Conservation (phyloP, 352 stramenopile species). For the Blastocystis sp. region DNA sequence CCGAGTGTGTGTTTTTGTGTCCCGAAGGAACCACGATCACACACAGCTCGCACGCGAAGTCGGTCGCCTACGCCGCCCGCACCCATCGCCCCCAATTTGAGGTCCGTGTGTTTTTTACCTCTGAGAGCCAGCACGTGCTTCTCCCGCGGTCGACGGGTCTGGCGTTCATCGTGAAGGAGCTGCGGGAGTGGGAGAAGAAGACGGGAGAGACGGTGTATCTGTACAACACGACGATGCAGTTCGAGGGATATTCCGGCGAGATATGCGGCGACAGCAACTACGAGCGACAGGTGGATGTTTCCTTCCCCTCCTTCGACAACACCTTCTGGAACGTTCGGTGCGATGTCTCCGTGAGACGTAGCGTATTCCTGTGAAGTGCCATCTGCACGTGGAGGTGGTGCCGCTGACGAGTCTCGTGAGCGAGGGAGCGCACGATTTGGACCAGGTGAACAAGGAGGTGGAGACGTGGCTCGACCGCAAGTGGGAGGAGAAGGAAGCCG, state of each 20-base stretch:
- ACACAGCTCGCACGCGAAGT: not conserved
- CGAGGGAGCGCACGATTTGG: not conserved
- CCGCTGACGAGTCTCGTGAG: slow-evolving; percentile 9
- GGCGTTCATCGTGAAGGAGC: slow-evolving; percentile 24
- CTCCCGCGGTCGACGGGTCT: slow-evolving; percentile 36
- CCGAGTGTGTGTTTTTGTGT: slow-evolving; percentile 32
- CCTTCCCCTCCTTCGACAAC: slow-evolving; percentile 36
- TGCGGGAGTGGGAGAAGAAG: slow-evolving; percentile 35
- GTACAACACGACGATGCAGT: slow-evolving; percentile 50
- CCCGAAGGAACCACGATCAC: slow-evolving; percentile 35
- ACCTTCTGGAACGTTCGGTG: not conserved
- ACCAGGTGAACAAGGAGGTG: not conserved
- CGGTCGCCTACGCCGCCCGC: not conserved
- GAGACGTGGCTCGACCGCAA: slow-evolving; percentile 13
- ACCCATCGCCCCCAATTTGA: slow-evolving; percentile 1
- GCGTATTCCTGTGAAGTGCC: slow-evolving; percentile 4
- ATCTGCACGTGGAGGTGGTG: slow-evolving; percentile 30
- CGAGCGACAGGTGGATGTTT: not conserved
- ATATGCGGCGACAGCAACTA: slow-evolving; percentile 14
- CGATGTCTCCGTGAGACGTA: not conserved
- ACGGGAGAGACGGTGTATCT: slow-evolving; percentile 33
- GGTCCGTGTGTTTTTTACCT: not conserved
- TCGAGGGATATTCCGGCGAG: slow-evolving; percentile 37
- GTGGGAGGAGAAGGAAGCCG: slow-evolving; percentile 37
- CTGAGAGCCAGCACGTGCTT: not conserved